phyloP scores from a whole-genome alignment of 805 yeast species.

The Pichia manshurica region DNA sequence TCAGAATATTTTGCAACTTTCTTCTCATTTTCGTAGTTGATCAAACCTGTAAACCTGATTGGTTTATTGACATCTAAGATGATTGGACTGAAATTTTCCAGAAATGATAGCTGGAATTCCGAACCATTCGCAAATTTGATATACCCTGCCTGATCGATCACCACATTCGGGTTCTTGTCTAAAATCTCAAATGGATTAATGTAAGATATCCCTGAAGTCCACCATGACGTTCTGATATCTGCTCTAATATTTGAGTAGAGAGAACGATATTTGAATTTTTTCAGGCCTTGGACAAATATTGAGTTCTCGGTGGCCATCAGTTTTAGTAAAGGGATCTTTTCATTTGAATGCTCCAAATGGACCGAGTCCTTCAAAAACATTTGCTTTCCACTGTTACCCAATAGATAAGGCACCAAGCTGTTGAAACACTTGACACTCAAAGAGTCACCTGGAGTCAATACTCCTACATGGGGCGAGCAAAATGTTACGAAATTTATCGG shows the following conservation, averaged over 20 bases:
- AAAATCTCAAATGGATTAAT: constrained; percentile 52
- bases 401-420: constrained; percentile 51
- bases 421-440: constrained; percentile 53
- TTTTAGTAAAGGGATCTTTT: constrained; percentile 45
- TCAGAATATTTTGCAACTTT: constrained; percentile 13
- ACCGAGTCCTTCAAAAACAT: constrained; percentile 53
- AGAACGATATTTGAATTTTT: constrained; percentile 45
- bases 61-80: constrained; percentile 48
- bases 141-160: constrained; percentile 39
- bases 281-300: constrained; percentile 52
- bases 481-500: constrained; percentile 60
- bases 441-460: constrained; percentile 52
- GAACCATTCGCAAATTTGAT: constrained; percentile 34
- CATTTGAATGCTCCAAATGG: neutral
- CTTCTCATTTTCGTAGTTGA: constrained; percentile 15
- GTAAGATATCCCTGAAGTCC: constrained; percentile 66
- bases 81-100: constrained; percentile 50
- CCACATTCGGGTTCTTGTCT: constrained; percentile 29
- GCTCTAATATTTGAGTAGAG: constrained; percentile 74
- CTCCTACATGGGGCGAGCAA: constrained; percentile 67
- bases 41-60: constrained; percentile 28
- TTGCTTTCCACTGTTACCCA: constrained; percentile 72
- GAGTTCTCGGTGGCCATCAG: constrained; percentile 63
- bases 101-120: constrained; percentile 37
- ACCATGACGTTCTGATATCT: constrained; percentile 78